A percentile compares a stretch with the other conserved stretches of the same genome.
These are phyloP conservation scores for Paraglomus brasilianum DNA, from an alignment of 192 early-diverging fungal genomes.

Conservation along the genomic window DNA sequence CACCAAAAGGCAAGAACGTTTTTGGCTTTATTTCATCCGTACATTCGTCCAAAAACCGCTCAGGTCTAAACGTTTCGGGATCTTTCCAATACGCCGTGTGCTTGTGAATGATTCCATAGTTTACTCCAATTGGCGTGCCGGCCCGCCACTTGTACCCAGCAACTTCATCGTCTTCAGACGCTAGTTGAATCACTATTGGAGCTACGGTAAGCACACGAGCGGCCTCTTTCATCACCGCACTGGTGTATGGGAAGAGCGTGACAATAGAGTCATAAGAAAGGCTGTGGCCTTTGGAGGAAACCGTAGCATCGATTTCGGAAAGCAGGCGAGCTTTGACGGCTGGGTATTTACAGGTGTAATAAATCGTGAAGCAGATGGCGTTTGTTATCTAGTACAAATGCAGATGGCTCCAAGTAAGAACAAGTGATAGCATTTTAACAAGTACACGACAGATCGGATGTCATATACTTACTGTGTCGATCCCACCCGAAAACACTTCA, in stretches of 20 bases:
- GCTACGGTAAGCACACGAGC: no score
- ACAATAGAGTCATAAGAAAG: conserved; percentile 4
- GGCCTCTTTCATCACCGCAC: conserved; percentile 23
- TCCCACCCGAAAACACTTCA: conserved; percentile 10
- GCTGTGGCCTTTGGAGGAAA: background rate
- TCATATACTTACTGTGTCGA: no score
- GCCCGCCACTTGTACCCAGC: conserved; percentile 3
- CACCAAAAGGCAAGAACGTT: conserved; percentile 21
- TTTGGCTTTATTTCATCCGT: no score
- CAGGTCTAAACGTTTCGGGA: conserved; percentile 1
- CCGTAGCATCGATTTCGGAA: background rate
- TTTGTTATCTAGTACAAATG: conserved; percentile 23
- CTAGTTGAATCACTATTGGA: no score
- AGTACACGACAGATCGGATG: no score
- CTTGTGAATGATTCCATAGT: background rate
- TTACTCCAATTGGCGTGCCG: background rate
- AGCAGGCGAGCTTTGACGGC: background rate
- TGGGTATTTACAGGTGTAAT: conserved; percentile 6
- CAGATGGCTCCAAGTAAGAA: no score
- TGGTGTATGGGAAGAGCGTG: conserved; percentile 3
- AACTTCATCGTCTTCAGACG: conserved; percentile 2
- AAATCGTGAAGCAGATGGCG: background rate
- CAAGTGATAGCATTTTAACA: no score
- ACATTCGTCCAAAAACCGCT: conserved; percentile 5
- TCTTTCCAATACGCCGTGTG: background rate